Conservation (phyloP, 345 rosid species). For the Brassica napus region DNA sequence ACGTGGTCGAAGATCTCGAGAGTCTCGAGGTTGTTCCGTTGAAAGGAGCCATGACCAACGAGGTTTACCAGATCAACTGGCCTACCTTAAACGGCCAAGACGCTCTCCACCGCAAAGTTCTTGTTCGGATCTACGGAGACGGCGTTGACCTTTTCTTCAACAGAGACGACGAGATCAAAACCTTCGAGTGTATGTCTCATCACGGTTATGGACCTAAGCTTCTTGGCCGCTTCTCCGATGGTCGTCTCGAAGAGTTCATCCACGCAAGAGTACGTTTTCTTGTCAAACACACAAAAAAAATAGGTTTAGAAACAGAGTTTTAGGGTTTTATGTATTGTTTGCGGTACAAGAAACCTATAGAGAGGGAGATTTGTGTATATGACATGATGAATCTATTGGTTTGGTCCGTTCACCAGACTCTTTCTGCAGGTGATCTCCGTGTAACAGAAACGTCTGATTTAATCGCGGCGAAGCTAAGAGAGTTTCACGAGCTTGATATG, state of each 20-base stretch:
- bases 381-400: slow-evolving; percentile 20
- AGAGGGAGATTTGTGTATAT: slow-evolving; percentile 24
- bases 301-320: neutral
- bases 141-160: slow-evolving; percentile 88
- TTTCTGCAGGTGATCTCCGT: slow-evolving; percentile 84
- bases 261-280: slow-evolving; percentile 70
- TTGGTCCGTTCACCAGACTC: slow-evolving; percentile 62
- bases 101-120: slow-evolving; percentile 49
- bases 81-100: slow-evolving; percentile 49
- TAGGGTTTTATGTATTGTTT: slow-evolving; percentile 20
- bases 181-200: slow-evolving; percentile 84
- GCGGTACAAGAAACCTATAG: slow-evolving; percentile 17
- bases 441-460: slow-evolving; percentile 60
- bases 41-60: slow-evolving; percentile 86
- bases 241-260: slow-evolving; percentile 92
- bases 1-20: slow-evolving; percentile 55
- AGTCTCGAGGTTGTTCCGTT: slow-evolving; percentile 58
- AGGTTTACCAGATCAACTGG: slow-evolving; percentile 80
- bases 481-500: slow-evolving; percentile 84
- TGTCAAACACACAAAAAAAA: neutral
- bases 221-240: slow-evolving; percentile 77
- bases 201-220: slow-evolving; percentile 93
- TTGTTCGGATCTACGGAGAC: slow-evolving; percentile 81
- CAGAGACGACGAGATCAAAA: slow-evolving; percentile 75
- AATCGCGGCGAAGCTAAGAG: slow-evolving; percentile 74